phyloP scores from a whole-genome alignment of 306 rosid species.

The Casuarina equisetifolia region DNA sequence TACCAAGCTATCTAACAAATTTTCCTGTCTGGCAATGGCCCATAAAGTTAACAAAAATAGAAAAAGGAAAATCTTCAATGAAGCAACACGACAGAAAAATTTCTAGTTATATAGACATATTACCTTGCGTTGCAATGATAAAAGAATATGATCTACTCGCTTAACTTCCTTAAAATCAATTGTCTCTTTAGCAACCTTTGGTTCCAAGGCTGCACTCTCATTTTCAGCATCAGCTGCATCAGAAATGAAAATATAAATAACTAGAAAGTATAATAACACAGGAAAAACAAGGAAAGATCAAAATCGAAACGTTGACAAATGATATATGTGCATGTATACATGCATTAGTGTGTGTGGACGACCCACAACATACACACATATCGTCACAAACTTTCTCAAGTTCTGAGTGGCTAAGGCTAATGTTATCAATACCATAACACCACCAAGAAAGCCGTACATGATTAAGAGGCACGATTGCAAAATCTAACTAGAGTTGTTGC shows the following conservation, averaged over 20 bases:
- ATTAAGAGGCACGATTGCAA: background rate
- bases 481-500: background rate
- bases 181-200: constrained; percentile 67
- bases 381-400: background rate
- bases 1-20: background rate
- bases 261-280: constrained; percentile 1
- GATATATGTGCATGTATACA: background rate
- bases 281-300: background rate
- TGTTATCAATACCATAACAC: background rate
- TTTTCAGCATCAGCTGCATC: constrained; percentile 73
- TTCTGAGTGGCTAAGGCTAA: background rate
- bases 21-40: too few species aligned
- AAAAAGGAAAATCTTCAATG: background rate
- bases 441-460: background rate
- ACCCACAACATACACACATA: background rate
- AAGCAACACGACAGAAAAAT: constrained; percentile 15
- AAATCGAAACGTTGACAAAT: background rate
- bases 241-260: constrained; percentile 28
- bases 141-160: constrained; percentile 82
- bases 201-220: constrained; percentile 47
- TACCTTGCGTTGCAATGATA: constrained; percentile 79
- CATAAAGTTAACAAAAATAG: background rate
- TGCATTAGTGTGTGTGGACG: background rate
- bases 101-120: constrained; percentile 9
- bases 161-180: constrained; percentile 70